Conservation (phyloP, 768 basidiomycete genomes). For the Serendipita sp. region DNA sequence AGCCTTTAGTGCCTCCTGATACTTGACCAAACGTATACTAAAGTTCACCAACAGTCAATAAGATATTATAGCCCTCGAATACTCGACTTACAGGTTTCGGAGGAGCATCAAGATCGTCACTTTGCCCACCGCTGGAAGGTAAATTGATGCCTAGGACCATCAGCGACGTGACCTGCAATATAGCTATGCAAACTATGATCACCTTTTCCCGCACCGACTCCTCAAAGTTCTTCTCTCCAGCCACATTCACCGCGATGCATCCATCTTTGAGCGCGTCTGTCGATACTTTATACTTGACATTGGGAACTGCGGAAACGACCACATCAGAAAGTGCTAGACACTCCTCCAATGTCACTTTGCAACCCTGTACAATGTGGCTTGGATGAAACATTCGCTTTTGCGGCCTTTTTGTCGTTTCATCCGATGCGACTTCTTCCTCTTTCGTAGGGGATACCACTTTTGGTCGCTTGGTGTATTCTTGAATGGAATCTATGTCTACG, state of each 20-base stretch:
- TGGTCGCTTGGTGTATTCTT: conserved; percentile 91
- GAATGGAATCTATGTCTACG: conserved; percentile 88
- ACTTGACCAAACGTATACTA: conserved; percentile 1
- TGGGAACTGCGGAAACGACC: conserved; percentile 88
- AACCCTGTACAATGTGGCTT: conserved; percentile 65
- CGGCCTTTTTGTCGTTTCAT: background rate
- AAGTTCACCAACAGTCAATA: no score
- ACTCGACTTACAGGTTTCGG: conserved; percentile 69
- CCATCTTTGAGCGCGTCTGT: conserved; percentile 87
- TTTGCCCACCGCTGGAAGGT: conserved; percentile 93
- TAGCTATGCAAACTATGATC: conserved; percentile 14
- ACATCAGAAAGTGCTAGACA: conserved; percentile 80
- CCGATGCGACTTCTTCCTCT: conserved; percentile 18
- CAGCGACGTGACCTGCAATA: background rate
- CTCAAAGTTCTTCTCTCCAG: conserved; percentile 94
- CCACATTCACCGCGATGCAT: conserved; percentile 83
- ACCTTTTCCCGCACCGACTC: conserved; percentile 85
- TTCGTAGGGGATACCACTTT: conserved; percentile 18
- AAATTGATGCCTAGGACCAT: conserved; percentile 62
- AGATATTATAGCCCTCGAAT: background rate
- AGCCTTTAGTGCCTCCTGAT: conserved; percentile 1
- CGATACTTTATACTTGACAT: conserved; percentile 68
- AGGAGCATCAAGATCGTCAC: conserved; percentile 97
- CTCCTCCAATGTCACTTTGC: conserved; percentile 51
- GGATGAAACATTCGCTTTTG: conserved; percentile 53